Base-by-base conservation (phyloP, 139 green algal species). In the Pedinophyceae sp. region DNA sequence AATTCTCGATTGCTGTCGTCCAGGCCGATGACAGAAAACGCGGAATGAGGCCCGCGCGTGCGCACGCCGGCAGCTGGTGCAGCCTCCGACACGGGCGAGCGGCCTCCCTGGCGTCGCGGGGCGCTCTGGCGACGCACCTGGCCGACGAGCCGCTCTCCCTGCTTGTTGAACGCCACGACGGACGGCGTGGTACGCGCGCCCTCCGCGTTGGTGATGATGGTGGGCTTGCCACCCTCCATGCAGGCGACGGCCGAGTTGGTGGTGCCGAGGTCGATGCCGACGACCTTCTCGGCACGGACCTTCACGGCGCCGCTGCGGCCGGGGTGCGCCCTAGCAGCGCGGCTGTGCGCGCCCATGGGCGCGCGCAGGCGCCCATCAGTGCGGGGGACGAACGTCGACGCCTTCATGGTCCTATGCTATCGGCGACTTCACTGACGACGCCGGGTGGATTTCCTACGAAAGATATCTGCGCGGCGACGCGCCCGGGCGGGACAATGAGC, bases 171-270 rank as follows among this genome's bases (percentile, higher is more conserved):
- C 1, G 92, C 91, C 4, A 99, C 89, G 1, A 98, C 92, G 3
- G 85, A 95, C 2, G 91, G 91, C 0, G 91, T 98, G 15, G 92
- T 98, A 56, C 91, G 79, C 30, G 76, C 77, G 54, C 91, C 92
- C 76, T 99, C 92, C 16, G 85, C 82, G 65, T 99, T 97, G 52
- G 87, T 93, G 57, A 99, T 84, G 60, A 99, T 96, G 6, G 86
- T 98, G 40, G 86, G 79, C 75, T 93, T 92, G 55, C 83, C 83
- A 53, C 84, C 88, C 72, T 93, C 79, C 78, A 94, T 91, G 19
- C 78, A 82, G 20, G 87, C 88, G 24, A 94, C 85, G 17, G 86
- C 85, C 6, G 76, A 93, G 74, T 98, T 97, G 30, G 84, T 94
- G 25, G 84, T 94, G 15, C 84, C 84, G 19, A 94, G 67, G 61